A percentile compares a stretch with the other conserved stretches of the same genome.
phyloP scores from a whole-genome alignment of 306 rosid species.

The Prunus campanulata region DNA sequence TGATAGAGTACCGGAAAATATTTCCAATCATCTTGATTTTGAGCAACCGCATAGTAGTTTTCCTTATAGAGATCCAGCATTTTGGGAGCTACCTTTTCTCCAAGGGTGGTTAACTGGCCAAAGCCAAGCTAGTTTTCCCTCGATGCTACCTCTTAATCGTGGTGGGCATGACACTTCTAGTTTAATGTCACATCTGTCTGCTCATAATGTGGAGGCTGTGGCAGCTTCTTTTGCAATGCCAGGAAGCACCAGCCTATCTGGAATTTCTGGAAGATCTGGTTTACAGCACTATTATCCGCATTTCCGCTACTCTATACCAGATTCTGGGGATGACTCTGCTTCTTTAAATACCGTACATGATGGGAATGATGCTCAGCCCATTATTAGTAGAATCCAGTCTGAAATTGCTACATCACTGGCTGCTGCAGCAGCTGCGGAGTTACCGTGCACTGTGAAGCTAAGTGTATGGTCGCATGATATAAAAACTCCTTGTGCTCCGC shows the following conservation, averaged over 20 bases:
- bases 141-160: constrained; percentile 30
- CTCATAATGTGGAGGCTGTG: constrained; percentile 34
- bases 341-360: constrained; percentile 36
- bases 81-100: constrained; percentile 84
- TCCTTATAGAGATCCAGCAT: constrained; percentile 51
- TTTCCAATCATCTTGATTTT: constrained; percentile 27
- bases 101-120: constrained; percentile 94
- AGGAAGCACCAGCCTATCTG: constrained; percentile 48
- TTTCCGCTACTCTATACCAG: constrained; percentile 45
- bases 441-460: constrained; percentile 97
- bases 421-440: constrained; percentile 74
- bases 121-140: constrained; percentile 63
- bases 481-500: constrained; percentile 61
- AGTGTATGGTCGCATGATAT: constrained; percentile 85
- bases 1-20: constrained; percentile 32
- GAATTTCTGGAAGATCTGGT: constrained; percentile 63
- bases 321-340: constrained; percentile 43
- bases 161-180: constrained; percentile 30
- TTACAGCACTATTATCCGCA: constrained; percentile 46
- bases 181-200: constrained; percentile 15
- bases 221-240: constrained; percentile 47
- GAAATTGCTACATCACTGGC: constrained; percentile 82
- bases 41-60: constrained; percentile 36
- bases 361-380: constrained; percentile 61
- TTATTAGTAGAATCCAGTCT: constrained; percentile 63